These are phyloP conservation scores for Mimosa bimucronata DNA, from an alignment of 306 rosid species.

Conservation along the genomic window DNA sequence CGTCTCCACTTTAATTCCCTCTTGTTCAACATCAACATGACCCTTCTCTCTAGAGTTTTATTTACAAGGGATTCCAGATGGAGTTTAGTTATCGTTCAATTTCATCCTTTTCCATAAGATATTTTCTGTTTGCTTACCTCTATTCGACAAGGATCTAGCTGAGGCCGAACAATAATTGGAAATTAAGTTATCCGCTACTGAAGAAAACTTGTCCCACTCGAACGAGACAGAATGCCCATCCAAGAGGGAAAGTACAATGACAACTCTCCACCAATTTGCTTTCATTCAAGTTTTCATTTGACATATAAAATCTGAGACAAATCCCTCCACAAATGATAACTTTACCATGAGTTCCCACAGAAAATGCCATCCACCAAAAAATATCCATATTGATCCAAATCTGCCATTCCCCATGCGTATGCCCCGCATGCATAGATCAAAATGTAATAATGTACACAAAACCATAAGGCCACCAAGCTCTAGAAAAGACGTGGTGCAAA, in stretches of 20 bases:
- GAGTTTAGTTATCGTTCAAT: no score
- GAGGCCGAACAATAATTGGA: neutral
- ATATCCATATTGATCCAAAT: neutral
- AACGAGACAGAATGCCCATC: no score
- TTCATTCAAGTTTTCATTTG: neutral
- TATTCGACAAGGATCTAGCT: neutral
- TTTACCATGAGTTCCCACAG: neutral
- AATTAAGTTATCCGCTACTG: neutral
- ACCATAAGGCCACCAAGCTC: neutral
- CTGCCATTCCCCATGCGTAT: slow-evolving; percentile 28
- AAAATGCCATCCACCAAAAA: neutral
- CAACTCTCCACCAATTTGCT: neutral
- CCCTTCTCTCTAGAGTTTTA: no score
- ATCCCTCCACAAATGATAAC: neutral
- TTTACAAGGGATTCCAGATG: no score
- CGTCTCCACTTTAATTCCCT: no score
- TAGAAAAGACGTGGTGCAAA: neutral
- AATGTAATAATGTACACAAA: slow-evolving; percentile 3
- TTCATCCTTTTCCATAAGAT: no score
- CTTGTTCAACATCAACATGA: no score
- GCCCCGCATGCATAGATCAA: slow-evolving; percentile 11
- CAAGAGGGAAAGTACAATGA: no score
- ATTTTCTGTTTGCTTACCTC: no score
- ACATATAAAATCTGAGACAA: neutral
- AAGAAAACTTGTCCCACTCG: neutral